These are phyloP conservation scores for Mortierella alpina DNA, from an alignment of 192 early-diverging fungal species.

Conservation along the genomic window DNA sequence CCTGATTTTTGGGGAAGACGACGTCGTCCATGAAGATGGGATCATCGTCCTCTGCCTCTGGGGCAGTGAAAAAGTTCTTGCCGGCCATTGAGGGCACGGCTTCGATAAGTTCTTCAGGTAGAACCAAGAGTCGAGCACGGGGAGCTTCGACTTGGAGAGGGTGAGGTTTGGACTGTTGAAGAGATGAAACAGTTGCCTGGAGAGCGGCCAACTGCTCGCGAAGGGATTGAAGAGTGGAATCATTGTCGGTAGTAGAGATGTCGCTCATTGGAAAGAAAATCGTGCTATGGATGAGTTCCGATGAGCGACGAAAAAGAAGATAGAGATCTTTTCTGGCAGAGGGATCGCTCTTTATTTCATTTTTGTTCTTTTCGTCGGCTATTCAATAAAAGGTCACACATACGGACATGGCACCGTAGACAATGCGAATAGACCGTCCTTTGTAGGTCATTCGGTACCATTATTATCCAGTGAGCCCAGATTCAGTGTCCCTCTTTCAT, in stretches of 20 bases:
- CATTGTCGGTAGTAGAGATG: slow-evolving; percentile 1
- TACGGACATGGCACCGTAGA: no score
- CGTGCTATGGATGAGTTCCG: slow-evolving; percentile 6
- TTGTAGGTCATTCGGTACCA: no score
- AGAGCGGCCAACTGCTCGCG: not conserved
- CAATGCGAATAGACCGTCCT: no score
- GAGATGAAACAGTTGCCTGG: not conserved
- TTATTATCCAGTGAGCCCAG: no score
- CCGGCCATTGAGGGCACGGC: slow-evolving; percentile 1
- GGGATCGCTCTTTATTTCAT: no score
- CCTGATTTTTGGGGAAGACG: not conserved
- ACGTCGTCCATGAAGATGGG: not conserved
- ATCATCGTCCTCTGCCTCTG: not conserved
- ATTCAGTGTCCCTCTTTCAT: no score
- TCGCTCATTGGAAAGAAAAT: not conserved
- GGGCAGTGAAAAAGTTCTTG: slow-evolving; percentile 4
- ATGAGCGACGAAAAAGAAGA: slow-evolving; percentile 13
- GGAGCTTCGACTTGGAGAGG: not conserved
- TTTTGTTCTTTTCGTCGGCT: no score
- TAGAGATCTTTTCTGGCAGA: no score
- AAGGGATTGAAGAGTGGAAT: not conserved
- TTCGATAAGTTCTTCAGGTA: not conserved
- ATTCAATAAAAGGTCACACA: no score
- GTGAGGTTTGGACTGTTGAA: not conserved
- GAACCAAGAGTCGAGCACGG: not conserved